Base-by-base conservation (phyloP, 371 early-diverging fungal species). In the Zopfochytrium polystomum region DNA sequence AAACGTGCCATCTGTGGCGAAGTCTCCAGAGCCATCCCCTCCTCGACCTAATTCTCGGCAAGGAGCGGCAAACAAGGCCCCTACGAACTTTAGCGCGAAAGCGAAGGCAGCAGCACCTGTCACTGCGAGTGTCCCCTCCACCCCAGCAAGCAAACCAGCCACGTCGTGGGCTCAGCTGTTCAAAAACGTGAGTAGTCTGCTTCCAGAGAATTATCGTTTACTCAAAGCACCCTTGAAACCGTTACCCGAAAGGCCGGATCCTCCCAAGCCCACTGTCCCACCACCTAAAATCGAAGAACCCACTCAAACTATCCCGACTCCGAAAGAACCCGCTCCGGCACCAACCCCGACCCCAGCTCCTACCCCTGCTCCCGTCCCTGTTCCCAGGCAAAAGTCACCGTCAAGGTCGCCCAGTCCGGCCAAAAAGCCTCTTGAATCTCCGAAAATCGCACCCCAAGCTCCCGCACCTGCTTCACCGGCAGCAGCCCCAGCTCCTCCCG, bases 141-240 rank as follows among this genome's bases (percentile, higher is more conserved):
- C 58, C 56, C 75, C 43, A 66, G 48, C 68, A 22, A 58, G 48
- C 5, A 13, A 27, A 6, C 9, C 50, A 22, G 47, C n/a, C 13
- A 4, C 50, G 65, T 87, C 89, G 33, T 90, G 90, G 90, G 90
- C 90, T 58, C 87, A 87, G 65, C 77, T 87, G 53, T 80, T 88
- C 54, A 87, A 86, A 42, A n/a, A 67, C 67, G 88, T 88, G 73
- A 60, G 82, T 76, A n/a, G n/a, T n/a, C n/a, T n/a, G n/a, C n/a
- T n/a, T n/a, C n/a, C n/a, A n/a, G n/a, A n/a, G n/a, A n/a, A n/a
- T n/a, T n/a, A n/a, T n/a, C n/a, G n/a, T n/a, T n/a, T n/a, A n/a
- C n/a, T n/a, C n/a, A n/a, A n/a, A n/a, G n/a, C n/a, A n/a, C n/a
- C n/a, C n/a, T n/a, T n/a, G n/a, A n/a, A n/a, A n/a, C n/a, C n/a